Evolutionary conservation across 768 basidiomycete species (phyloP).

Genomic region (Mycena albidolilacea): DNA sequence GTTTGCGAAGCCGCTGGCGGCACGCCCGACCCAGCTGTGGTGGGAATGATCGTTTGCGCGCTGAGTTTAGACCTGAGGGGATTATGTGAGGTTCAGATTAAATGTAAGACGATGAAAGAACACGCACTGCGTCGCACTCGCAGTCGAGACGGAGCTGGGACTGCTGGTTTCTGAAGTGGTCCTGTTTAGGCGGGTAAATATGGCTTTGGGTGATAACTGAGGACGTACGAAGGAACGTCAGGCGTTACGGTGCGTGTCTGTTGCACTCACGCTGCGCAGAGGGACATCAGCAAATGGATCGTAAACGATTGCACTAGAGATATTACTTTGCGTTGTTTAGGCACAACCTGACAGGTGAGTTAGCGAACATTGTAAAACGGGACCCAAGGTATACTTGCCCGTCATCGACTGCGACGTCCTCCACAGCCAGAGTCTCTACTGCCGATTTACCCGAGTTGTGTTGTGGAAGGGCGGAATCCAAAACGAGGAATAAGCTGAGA

Average conservation of each 20-base stretch:
- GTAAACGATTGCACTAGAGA: not conserved
- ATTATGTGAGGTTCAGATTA: too few species aligned
- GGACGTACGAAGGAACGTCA: not conserved
- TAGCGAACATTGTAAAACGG: too few species aligned
- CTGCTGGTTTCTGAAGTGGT: too few species aligned
- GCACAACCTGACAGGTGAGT: not conserved
- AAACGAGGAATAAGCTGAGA: not conserved
- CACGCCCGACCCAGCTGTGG: not conserved
- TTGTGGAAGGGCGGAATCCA: not conserved
- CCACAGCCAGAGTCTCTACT: not conserved
- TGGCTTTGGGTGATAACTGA: too few species aligned
- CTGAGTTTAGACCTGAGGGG: not conserved
- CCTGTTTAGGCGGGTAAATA: too few species aligned
- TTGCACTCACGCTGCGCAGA: not conserved
- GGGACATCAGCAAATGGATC: not conserved
- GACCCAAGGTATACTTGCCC: not conserved
- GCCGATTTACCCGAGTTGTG: not conserved
- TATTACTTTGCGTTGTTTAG: constrained; percentile 5
- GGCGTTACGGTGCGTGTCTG: not conserved
- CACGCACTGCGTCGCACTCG: too few species aligned
- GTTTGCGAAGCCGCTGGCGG: not conserved
- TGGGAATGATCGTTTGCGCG: not conserved
- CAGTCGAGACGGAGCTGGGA: too few species aligned
- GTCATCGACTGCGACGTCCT: constrained; percentile 1
- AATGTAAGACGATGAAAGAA: too few species aligned